Evolutionary conservation across 2,329 filamentous ascomycete genomes (phyloP).

Genomic region (Talaromyces rugulosus): DNA sequence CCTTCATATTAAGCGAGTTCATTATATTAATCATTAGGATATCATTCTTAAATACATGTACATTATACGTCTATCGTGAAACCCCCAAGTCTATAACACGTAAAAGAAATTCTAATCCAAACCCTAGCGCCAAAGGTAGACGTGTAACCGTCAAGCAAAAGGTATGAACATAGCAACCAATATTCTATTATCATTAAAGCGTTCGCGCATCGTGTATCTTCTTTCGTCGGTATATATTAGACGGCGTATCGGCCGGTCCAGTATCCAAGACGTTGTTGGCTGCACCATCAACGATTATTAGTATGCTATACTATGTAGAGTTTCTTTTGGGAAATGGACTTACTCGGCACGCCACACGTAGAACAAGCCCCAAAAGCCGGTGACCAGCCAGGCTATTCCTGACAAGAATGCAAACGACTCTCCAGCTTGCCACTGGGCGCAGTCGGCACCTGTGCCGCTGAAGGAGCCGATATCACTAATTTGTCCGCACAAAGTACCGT

Average conservation of each 20-base stretch:
- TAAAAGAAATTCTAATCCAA: background rate
- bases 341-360: slow-evolving; percentile 12
- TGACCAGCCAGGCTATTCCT: slow-evolving; percentile 63
- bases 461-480: slow-evolving; percentile 48
- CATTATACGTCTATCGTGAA: background rate
- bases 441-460: slow-evolving; percentile 48
- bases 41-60: background rate
- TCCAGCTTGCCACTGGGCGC: slow-evolving; percentile 65
- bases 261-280: slow-evolving; percentile 1
- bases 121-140: background rate
- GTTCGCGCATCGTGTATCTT: background rate
- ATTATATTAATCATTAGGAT: background rate
- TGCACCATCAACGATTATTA: background rate
- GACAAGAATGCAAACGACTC: slow-evolving; percentile 69
- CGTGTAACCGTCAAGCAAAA: background rate
- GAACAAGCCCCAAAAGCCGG: slow-evolving; percentile 7
- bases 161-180: background rate
- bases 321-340: background rate
- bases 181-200: background rate
- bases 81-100: background rate
- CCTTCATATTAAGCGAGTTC: background rate
- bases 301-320: background rate
- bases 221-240: background rate
- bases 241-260: background rate
- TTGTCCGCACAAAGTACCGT: slow-evolving; percentile 47